Evolutionary conservation across 768 basidiomycete genomes (phyloP).

Genomic region (Leccinum rimulosum): DNA sequence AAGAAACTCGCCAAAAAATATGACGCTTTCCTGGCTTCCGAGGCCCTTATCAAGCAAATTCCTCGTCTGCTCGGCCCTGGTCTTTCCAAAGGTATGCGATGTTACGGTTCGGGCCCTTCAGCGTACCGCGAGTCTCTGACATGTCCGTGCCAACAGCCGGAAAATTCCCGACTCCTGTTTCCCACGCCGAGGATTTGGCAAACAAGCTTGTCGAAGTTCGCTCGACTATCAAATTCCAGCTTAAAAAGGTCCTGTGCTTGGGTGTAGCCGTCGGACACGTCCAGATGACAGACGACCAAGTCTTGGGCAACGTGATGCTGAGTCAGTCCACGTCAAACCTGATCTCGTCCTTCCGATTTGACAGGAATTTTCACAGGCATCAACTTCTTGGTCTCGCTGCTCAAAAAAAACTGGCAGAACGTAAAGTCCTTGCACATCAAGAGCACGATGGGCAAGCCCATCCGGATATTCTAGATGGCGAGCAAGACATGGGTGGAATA

Average conservation of each 20-base stretch:
- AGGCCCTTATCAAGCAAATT: slow-evolving; percentile 98
- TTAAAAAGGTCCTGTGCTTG: slow-evolving; percentile 98
- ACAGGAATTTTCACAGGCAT: slow-evolving; percentile 58
- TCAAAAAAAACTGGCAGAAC: slow-evolving; percentile 99
- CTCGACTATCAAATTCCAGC: slow-evolving; percentile 99
- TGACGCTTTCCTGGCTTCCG: slow-evolving; percentile 97
- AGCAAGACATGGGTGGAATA: slow-evolving; percentile 2
- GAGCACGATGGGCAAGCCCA: slow-evolving; percentile 98
- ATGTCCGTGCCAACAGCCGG: slow-evolving; percentile 59
- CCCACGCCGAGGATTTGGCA: slow-evolving; percentile 83
- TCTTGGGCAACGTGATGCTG: slow-evolving; percentile 96
- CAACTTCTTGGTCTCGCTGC: slow-evolving; percentile 98
- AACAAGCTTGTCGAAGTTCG: slow-evolving; percentile 94
- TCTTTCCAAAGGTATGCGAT: slow-evolving; percentile 85
- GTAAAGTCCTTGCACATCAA: slow-evolving; percentile 99
- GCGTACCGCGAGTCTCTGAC: not conserved
- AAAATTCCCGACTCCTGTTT: slow-evolving; percentile 98
- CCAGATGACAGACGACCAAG: slow-evolving; percentile 97
- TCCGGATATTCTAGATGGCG: slow-evolving; percentile 78
- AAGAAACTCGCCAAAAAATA: slow-evolving; percentile 99
- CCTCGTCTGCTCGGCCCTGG: slow-evolving; percentile 99
- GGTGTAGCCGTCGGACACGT: slow-evolving; percentile 98
- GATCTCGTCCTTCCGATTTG: not conserved
- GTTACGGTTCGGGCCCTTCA: not conserved
- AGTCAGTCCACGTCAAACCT: slow-evolving; percentile 46